phyloP scores from a whole-genome alignment of 805 yeast species.

The Zygosaccharomyces rouxii region DNA sequence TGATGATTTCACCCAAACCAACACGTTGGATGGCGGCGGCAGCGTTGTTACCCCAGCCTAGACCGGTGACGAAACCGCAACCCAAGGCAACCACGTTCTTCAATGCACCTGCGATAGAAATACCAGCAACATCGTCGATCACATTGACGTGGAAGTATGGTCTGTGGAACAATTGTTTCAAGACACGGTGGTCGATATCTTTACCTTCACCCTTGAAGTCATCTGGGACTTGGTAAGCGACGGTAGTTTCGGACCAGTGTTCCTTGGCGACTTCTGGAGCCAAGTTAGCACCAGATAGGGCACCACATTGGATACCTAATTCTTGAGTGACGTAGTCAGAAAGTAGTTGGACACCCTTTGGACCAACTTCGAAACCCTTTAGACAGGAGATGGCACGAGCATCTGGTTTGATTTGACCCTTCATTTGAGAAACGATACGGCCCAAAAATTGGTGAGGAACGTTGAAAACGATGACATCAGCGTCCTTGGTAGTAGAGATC shows the following conservation, averaged over 20 bases:
- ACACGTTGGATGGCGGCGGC: slow-evolving; percentile 96
- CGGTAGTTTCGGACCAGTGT: slow-evolving; percentile 96
- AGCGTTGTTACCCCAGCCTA: slow-evolving; percentile 99
- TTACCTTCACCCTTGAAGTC: slow-evolving; percentile 47
- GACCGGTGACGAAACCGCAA: slow-evolving; percentile 95
- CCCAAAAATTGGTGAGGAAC: slow-evolving; percentile 95
- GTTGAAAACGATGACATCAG: slow-evolving; percentile 87
- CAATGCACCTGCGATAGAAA: slow-evolving; percentile 93
- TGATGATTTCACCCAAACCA: slow-evolving; percentile 85
- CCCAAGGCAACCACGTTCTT: slow-evolving; percentile 95
- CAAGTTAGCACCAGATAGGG: slow-evolving; percentile 92
- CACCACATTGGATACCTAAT: slow-evolving; percentile 90
- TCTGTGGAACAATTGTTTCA: slow-evolving; percentile 89
- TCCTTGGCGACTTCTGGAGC: slow-evolving; percentile 96
- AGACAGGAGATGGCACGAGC: slow-evolving; percentile 92
- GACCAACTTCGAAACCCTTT: slow-evolving; percentile 88
- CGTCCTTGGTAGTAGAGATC: slow-evolving; percentile 66
- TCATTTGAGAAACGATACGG: slow-evolving; percentile 66
- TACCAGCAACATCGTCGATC: slow-evolving; percentile 90
- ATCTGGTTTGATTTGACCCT: slow-evolving; percentile 64
- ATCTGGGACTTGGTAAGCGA: slow-evolving; percentile 75
- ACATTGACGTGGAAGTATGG: slow-evolving; percentile 97
- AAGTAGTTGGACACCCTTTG: slow-evolving; percentile 78
- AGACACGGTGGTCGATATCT: slow-evolving; percentile 60
- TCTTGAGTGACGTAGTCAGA: slow-evolving; percentile 74